Conservation (phyloP, 345 rosid species). For the Chamaenerion angustifolium region DNA sequence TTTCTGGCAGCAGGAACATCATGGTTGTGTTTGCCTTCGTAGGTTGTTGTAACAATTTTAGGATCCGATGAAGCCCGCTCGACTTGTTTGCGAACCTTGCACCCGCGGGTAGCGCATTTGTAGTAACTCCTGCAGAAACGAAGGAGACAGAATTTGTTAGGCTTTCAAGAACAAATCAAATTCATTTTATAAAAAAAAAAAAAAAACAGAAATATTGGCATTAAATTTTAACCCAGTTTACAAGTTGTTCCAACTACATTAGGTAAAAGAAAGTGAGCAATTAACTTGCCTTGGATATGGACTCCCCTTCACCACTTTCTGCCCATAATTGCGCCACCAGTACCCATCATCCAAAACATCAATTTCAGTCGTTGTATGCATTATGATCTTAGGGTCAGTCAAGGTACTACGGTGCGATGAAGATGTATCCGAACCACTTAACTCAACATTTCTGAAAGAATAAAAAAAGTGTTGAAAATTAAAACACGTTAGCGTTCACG, state of each 20-base stretch:
- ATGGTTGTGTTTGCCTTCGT: conserved; percentile 86
- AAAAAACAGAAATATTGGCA: background rate
- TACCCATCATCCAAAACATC: conserved; percentile 89
- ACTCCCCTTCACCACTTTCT: conserved; percentile 90
- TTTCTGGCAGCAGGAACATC: conserved; percentile 52
- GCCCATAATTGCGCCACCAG: conserved; percentile 92
- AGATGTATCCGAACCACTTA: conserved; percentile 38
- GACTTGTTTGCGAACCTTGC: no score
- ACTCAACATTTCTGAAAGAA: no score
- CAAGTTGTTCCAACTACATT: no score
- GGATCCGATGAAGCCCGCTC: no score
- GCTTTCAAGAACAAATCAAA: conserved; percentile 82
- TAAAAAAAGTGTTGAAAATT: no score
- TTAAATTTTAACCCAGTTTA: no score
- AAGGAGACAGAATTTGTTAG: no score
- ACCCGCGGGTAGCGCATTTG: no score
- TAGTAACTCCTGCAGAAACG: no score
- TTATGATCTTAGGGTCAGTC: conserved; percentile 67
- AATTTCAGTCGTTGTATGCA: conserved; percentile 85
- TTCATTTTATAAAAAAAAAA: conserved; percentile 52
- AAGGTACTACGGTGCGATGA: conserved; percentile 52
- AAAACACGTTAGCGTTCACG: conserved; percentile 38
- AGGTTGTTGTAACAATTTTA: conserved; percentile 84
- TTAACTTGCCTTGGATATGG: conserved; percentile 51
- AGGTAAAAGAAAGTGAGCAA: no score